Evolutionary conservation across 768 basidiomycete genomes (phyloP), one percentile per base, ranked within the genome.

Genomic region (Tylopilus felleus): DNA sequence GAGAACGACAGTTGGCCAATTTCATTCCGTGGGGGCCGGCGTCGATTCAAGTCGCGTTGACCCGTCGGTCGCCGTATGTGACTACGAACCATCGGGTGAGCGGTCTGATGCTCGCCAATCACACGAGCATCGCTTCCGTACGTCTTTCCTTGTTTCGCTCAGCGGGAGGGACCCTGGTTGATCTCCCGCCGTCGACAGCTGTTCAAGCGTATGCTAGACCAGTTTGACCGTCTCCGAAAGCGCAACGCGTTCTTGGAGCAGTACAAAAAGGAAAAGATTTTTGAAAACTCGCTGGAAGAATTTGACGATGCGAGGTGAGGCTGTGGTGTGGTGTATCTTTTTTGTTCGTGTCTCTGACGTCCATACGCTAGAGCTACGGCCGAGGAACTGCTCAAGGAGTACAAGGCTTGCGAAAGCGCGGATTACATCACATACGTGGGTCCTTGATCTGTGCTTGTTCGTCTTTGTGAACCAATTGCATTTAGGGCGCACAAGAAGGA

Each of bases 1-100:
- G 97, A 39, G 97, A 99, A 73, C 84, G 97, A 25, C 92, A 97
- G 63, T 78, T 98, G 23, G 97, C 97, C 16, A 95, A 91, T 66
- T 98, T 99, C 70, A 98, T 99, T 58, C 97, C 97, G 7, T 99
- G 97, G 97, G 97, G 97, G 13, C 97, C 97, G 1, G 95, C 95
- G 5, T 95, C 93, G 33, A 96, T 97, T 63, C 97, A 99, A 72
- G 96, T 99, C 8, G 96, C 97, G 6, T 74, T 98, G 55, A 97
- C 95, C 2, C 85, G 91, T 53, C 86, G 83, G 62, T 94, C 92
- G 16, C 94, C 93, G 7, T 96, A 96, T 65, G 75, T 97, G 49
- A 78, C 84, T 5, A 85, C 90, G 36, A 90, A 87, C 63, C 94
- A 99, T 70, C 88, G 95, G 13, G 95, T 98, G 52, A 98, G 95